These are phyloP conservation scores for Echeveria elegans DNA, from an alignment of 164 flowering plant species.

Conservation along the genomic window DNA sequence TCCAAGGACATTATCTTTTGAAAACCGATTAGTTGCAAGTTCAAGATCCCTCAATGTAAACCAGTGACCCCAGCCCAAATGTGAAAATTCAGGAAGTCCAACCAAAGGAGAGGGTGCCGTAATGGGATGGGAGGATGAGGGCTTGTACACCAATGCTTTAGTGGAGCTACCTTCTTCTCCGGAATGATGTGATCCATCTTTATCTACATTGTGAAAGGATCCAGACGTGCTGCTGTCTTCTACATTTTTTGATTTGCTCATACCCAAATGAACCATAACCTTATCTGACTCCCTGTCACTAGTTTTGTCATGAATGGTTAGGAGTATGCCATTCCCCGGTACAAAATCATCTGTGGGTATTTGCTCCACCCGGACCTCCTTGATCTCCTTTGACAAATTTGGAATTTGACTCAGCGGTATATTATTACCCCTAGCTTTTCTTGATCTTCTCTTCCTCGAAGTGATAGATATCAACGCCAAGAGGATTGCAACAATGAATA, in stretches of 20 bases:
- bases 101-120: slow-evolving; percentile 58
- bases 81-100: slow-evolving; percentile 83
- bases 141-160: slow-evolving; percentile 16
- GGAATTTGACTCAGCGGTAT: slow-evolving; percentile 46
- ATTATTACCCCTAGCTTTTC: slow-evolving; percentile 21
- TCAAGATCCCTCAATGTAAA: slow-evolving; percentile 83
- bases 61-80: slow-evolving; percentile 97
- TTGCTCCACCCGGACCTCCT: slow-evolving; percentile 64
- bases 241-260: slow-evolving; percentile 27
- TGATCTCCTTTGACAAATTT: slow-evolving; percentile 53
- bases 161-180: slow-evolving; percentile 46
- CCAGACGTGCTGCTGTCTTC: slow-evolving; percentile 51
- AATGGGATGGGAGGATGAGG: slow-evolving; percentile 34
- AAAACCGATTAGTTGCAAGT: slow-evolving; percentile 61
- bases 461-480: slow-evolving; percentile 42
- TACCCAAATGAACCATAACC: slow-evolving; percentile 29
- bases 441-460: slow-evolving; percentile 45
- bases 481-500: slow-evolving; percentile 43
- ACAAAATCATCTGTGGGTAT: slow-evolving; percentile 25
- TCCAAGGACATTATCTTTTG: slow-evolving; percentile 71
- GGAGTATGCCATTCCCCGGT: slow-evolving; percentile 27
- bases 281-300: slow-evolving; percentile 51
- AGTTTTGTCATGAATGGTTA: slow-evolving; percentile 37
- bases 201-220: slow-evolving; percentile 48
- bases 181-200: slow-evolving; percentile 39